These are phyloP conservation scores for Exsudoporus floridanus DNA, from an alignment of 1,284 basidiomycete genomes.

Conservation along the genomic window DNA sequence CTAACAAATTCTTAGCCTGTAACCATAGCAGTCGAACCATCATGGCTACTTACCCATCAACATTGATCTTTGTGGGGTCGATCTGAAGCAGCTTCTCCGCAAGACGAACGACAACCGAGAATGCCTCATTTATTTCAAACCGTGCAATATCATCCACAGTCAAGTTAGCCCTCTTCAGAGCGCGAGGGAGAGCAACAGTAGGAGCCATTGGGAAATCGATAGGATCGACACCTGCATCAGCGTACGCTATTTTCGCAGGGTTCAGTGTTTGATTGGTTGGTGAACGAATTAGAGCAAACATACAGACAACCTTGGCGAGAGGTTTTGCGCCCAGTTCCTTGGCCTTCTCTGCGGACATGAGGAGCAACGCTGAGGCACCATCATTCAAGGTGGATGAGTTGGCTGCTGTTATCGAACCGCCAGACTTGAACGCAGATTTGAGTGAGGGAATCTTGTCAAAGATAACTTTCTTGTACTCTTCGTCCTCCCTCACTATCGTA, in stretches of 20 bases:
- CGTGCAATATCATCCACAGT: constrained; percentile 83
- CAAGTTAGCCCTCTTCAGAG: constrained; percentile 86
- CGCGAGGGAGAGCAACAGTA: constrained; percentile 86
- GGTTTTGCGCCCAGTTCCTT: constrained; percentile 88
- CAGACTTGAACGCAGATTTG: constrained; percentile 85
- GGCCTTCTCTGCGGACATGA: constrained; percentile 90
- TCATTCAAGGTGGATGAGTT: constrained; percentile 97
- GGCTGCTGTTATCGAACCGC: constrained; percentile 90
- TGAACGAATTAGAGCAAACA: constrained; percentile 32
- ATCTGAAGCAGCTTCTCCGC: constrained; percentile 88
- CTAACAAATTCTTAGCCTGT: constrained; percentile 40
- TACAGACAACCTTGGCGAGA: constrained; percentile 87
- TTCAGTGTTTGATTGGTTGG: constrained; percentile 16
- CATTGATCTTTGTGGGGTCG: constrained; percentile 88
- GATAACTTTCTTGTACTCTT: constrained; percentile 96
- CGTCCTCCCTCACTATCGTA: constrained; percentile 87
- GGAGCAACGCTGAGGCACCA: constrained; percentile 93
- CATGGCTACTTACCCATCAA: constrained; percentile 66
- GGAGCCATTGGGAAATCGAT: constrained; percentile 98
- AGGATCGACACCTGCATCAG: constrained; percentile 95
- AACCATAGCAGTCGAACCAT: constrained; percentile 8
- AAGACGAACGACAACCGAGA: constrained; percentile 91
- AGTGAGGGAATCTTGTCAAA: constrained; percentile 90
- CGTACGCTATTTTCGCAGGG: constrained; percentile 66
- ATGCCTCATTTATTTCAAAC: constrained; percentile 98